A percentile compares a stretch with the other conserved stretches of the same genome.
Conservation (phyloP, 805 yeast species). For the Candida michaelii region DNA sequence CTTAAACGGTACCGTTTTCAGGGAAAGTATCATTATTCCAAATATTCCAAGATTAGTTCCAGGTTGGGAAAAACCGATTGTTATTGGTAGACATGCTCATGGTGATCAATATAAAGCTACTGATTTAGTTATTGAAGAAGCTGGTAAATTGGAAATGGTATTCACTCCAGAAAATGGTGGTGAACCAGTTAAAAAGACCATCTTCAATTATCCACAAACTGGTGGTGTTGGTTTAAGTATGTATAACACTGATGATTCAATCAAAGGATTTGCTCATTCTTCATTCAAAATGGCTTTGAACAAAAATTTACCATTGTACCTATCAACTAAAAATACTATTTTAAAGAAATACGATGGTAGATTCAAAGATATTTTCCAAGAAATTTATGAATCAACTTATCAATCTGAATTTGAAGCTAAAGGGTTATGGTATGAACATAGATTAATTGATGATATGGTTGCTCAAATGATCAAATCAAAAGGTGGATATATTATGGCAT, state of each 20-base stretch:
- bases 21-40: slow-evolving; percentile 80
- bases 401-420: slow-evolving; percentile 54
- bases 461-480: slow-evolving; percentile 85
- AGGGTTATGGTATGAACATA: slow-evolving; percentile 74
- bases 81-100: slow-evolving; percentile 83
- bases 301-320: slow-evolving; percentile 61
- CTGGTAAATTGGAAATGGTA: slow-evolving; percentile 65
- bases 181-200: slow-evolving; percentile 46
- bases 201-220: slow-evolving; percentile 60
- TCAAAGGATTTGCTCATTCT: slow-evolving; percentile 74
- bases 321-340: slow-evolving; percentile 79
- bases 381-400: slow-evolving; percentile 59
- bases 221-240: slow-evolving; percentile 84
- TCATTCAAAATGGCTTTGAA: slow-evolving; percentile 73
- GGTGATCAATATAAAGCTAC: slow-evolving; percentile 86
- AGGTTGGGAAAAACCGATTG: slow-evolving; percentile 79
- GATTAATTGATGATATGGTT: slow-evolving; percentile 85
- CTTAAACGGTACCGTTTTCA: slow-evolving; percentile 78
- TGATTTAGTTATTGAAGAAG: slow-evolving; percentile 63
- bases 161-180: slow-evolving; percentile 64
- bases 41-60: slow-evolving; percentile 76
- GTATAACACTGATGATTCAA: slow-evolving; percentile 82
- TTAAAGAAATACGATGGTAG: slow-evolving; percentile 80
- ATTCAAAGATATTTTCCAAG: slow-evolving; percentile 78
- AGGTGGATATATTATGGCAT: slow-evolving; percentile 79